Evolutionary conservation across 2,329 filamentous ascomycete genomes (phyloP).

Genomic region (Ceratocystis cubensis): DNA sequence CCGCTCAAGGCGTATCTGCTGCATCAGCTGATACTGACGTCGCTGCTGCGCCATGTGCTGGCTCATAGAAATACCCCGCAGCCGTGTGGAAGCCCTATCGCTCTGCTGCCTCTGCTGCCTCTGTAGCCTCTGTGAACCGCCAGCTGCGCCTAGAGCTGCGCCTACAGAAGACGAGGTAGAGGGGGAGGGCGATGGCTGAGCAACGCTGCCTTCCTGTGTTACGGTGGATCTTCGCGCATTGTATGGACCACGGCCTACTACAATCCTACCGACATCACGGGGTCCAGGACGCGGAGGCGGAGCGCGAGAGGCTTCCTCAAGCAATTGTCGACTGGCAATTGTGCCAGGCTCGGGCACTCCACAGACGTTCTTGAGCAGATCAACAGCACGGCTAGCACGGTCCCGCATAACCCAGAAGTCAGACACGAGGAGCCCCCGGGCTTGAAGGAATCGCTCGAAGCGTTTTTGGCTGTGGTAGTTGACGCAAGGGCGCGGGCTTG

Average conservation of each 20-base stretch:
- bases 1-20: neutral
- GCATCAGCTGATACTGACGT: slow-evolving; percentile 3
- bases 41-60: slow-evolving; percentile 1
- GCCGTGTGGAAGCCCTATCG: neutral
- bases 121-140: no score
- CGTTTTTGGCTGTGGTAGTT: slow-evolving; percentile 44
- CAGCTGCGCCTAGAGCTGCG: neutral
- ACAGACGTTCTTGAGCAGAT: slow-evolving; percentile 18
- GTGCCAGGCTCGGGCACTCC: slow-evolving; percentile 22
- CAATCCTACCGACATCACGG: slow-evolving; percentile 16
- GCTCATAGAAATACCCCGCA: neutral
- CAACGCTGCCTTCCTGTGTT: neutral
- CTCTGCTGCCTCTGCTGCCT: neutral
- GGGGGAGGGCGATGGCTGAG: neutral
- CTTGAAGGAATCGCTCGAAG: slow-evolving; percentile 54
- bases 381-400: slow-evolving; percentile 17
- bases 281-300: slow-evolving; percentile 14
- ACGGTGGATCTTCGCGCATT: neutral
- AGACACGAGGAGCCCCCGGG: slow-evolving; percentile 35
- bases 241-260: neutral
- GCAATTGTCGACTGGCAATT: slow-evolving; percentile 15
- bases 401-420: slow-evolving; percentile 21
- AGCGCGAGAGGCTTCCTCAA: slow-evolving; percentile 14
- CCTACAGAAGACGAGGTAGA: neutral
- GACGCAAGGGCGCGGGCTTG: neutral